Base-by-base conservation (phyloP, 202 grass and related monocot genomes). In the Panicum hallii region DNA sequence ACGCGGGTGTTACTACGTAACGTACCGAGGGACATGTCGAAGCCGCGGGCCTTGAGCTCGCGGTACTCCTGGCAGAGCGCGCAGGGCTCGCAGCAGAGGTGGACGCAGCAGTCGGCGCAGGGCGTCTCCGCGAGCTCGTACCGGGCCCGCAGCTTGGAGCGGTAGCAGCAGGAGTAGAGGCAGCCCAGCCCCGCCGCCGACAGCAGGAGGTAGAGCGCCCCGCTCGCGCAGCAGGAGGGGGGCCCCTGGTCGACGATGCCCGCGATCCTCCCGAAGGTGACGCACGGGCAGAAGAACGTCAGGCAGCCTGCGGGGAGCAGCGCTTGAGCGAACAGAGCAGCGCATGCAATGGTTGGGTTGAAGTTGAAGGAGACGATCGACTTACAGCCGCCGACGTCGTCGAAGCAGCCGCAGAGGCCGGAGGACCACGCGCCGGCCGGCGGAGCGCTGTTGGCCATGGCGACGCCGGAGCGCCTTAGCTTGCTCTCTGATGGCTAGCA, bases 41-140 rank as follows among this genome's bases (percentile, higher is more conserved):
- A 96, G 17, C 89, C 87, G 2, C 89, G 90, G 8, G 74, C 82
- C 74, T 65, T 88, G 73, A 93, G 88, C 89, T 96, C 94, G 16
- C 94, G 89, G 86, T 90, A 91, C 85, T 93, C 84, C 78, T 97
- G 94, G 84, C 91, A 97, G 20, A 97, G 79, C 1, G 94, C 91
- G 76, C 94, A 94, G 9, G 9, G 0, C 80, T 86, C 88, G 78
- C 92, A 97, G 77, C 68, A 97, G 17, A 41, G 71, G 80, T 97
- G 94, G 49, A 97, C 82, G 64, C 87, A 90, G 68, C 85, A 97
- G 65, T 97, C 94, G 34, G 17, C 52, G 79, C 91, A 97, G 23
- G 85, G 89, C 5, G 16, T 55, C 67, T 90, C 85, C 57, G 72
- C 12, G 68, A 92, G 71, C 9, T 74, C 81, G 75, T 93, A 97